Percentiles rank a stretch among this genome's conserved stretches.
These are phyloP conservation scores for Debaryomyces sp. DNA, from an alignment of 1,139 yeast genomes.

Conservation along the genomic window DNA sequence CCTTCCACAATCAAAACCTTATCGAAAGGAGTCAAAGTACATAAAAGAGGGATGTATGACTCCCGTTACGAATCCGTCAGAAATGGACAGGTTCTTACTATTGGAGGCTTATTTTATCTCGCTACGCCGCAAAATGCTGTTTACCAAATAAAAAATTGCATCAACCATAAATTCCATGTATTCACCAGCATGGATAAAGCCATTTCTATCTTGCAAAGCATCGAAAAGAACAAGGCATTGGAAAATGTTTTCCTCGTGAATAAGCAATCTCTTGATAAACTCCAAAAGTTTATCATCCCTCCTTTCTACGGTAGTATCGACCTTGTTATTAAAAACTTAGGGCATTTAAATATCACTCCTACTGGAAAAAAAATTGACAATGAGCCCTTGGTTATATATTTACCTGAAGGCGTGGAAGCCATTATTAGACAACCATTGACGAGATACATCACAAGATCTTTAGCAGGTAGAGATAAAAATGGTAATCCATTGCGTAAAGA, in stretches of 20 bases:
- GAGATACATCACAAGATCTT: conserved; percentile 33
- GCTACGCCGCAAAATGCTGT: conserved; percentile 42
- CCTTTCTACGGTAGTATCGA: conserved; percentile 73
- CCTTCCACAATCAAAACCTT: conserved; percentile 36
- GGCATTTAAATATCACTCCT: conserved; percentile 64
- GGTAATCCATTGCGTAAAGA: conserved; percentile 40
- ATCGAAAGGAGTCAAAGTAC: conserved; percentile 39
- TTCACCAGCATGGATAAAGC: conserved; percentile 35
- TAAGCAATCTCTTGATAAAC: conserved; percentile 29
- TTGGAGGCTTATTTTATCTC: conserved; percentile 65
- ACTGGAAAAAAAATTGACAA: conserved; percentile 50
- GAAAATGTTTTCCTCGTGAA: conserved; percentile 34
- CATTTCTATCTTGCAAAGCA: conserved; percentile 15
- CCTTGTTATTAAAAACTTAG: conserved; percentile 68
- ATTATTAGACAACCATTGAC: conserved; percentile 41
- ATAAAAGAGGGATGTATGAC: conserved; percentile 36
- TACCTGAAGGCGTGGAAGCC: conserved; percentile 35
- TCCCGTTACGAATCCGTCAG: conserved; percentile 42
- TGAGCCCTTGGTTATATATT: conserved; percentile 33
- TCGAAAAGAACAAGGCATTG: conserved; percentile 22
- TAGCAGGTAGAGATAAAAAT: conserved; percentile 40
- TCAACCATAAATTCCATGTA: conserved; percentile 30
- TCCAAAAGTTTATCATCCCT: conserved; percentile 56
- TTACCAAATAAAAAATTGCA: conserved; percentile 43
- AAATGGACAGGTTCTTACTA: conserved; percentile 49